Evolutionary conservation across 495 filamentous ascomycete species (phyloP).

Genomic region (Wilcoxina mikolae): DNA sequence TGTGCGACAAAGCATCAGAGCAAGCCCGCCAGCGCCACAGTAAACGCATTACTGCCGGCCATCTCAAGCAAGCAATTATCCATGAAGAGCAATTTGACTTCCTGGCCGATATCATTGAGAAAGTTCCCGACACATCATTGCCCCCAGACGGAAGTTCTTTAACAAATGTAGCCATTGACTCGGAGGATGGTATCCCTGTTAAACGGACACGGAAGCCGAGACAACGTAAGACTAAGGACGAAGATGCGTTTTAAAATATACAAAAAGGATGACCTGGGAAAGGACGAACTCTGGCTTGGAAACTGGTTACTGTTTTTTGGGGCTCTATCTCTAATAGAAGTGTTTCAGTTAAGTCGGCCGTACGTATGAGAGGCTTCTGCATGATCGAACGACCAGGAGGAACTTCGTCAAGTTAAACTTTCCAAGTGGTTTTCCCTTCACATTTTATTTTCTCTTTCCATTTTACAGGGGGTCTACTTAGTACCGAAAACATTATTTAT

Average conservation of each 20-base stretch:
- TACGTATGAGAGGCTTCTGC: too few species aligned
- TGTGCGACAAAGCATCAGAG: constrained; percentile 73
- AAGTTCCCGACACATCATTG: constrained; percentile 56
- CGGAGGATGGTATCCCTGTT: constrained; percentile 11
- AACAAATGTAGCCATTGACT: constrained; percentile 13
- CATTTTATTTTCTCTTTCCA: too few species aligned
- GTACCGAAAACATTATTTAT: too few species aligned
- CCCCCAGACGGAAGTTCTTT: constrained; percentile 10
- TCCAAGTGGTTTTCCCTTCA: too few species aligned
- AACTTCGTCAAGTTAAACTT: too few species aligned
- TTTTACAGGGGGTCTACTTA: too few species aligned
- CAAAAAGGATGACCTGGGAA: too few species aligned
- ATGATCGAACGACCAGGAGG: too few species aligned
- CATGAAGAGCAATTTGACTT: constrained; percentile 88
- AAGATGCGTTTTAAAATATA: constrained; percentile 16
- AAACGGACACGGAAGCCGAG: constrained; percentile 26
- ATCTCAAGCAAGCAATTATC: constrained; percentile 77
- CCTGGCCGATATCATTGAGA: constrained; percentile 73
- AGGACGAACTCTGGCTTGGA: too few species aligned
- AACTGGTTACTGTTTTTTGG: too few species aligned
- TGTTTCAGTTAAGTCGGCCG: too few species aligned
- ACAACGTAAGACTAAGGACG: constrained; percentile 17
- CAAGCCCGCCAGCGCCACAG: constrained; percentile 67
- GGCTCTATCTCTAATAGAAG: too few species aligned
- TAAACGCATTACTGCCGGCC: constrained; percentile 76